A percentile compares a stretch with the other conserved stretches of the same genome.
Conservation (phyloP, 148 eudicot genomes). For the Chenopodium berlandieri region DNA sequence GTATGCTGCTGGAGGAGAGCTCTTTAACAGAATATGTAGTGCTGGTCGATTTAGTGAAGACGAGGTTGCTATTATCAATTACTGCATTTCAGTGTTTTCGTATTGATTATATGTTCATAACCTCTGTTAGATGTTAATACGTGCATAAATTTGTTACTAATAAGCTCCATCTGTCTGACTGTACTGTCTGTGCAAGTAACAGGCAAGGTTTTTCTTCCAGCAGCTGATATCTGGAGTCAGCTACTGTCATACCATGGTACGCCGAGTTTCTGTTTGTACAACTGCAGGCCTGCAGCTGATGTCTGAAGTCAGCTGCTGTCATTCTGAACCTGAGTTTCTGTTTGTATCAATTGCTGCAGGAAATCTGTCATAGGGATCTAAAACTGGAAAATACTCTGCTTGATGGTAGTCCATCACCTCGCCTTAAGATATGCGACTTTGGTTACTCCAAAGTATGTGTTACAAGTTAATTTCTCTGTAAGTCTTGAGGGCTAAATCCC, state of each 20-base stretch:
- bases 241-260: constrained; percentile 89
- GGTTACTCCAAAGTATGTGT: constrained; percentile 83
- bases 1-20: constrained; percentile 80
- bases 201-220: constrained; percentile 93
- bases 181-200: constrained; percentile 3
- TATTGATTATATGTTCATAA: neutral
- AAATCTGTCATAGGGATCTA: constrained; percentile 90
- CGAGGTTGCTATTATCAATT: constrained; percentile 37
- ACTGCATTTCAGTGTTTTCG: neutral
- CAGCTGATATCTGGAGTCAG: constrained; percentile 93
- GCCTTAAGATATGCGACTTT: constrained; percentile 88
- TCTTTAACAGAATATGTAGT: constrained; percentile 59
- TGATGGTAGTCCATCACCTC: constrained; percentile 83
- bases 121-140: neutral
- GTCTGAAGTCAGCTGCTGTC: neutral
- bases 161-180: neutral
- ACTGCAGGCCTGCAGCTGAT: too few species aligned
- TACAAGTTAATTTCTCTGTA: neutral
- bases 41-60: constrained; percentile 75
- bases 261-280: too few species aligned
- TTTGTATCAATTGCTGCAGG: constrained; percentile 42
- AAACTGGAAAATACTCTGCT: constrained; percentile 93
- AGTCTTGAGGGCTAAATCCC: neutral
- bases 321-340: neutral
- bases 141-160: neutral